A percentile compares a stretch with the other conserved stretches of the same genome.
phyloP scores from a whole-genome alignment of 108 stramenopile genomes.

The Skeletonema costatum region DNA sequence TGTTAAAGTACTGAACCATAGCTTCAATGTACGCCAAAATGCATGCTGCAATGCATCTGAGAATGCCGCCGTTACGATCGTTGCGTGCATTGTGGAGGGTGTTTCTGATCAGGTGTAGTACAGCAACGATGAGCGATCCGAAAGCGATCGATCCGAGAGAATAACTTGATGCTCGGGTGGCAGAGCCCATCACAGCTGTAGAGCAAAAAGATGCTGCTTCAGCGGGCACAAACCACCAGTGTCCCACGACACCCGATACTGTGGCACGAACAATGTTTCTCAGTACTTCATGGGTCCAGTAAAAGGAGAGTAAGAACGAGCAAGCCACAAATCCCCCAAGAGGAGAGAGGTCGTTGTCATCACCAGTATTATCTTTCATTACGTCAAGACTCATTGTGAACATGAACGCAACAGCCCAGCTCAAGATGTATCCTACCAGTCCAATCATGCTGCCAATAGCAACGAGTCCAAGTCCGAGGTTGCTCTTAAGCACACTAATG shows the following conservation, averaged over 20 bases:
- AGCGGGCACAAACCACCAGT: slow-evolving; percentile 58
- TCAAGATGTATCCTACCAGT: slow-evolving; percentile 35
- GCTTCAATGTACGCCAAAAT: slow-evolving; percentile 36
- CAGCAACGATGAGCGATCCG: slow-evolving; percentile 76
- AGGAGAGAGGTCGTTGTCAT: slow-evolving; percentile 12
- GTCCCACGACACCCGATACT: slow-evolving; percentile 56
- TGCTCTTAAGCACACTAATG: slow-evolving; percentile 54
- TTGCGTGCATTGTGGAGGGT: slow-evolving; percentile 38
- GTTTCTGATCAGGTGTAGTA: slow-evolving; percentile 57
- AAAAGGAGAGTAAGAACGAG: slow-evolving; percentile 68
- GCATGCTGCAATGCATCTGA: slow-evolving; percentile 32
- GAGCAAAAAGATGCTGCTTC: slow-evolving; percentile 35
- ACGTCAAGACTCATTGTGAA: slow-evolving; percentile 32
- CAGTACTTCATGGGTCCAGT: slow-evolving; percentile 77
- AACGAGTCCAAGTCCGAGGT: slow-evolving; percentile 58
- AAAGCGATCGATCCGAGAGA: slow-evolving; percentile 79
- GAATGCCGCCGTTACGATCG: slow-evolving; percentile 23
- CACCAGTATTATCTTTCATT: slow-evolving; percentile 25
- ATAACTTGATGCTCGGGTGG: slow-evolving; percentile 51
- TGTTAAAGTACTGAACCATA: slow-evolving; percentile 70
- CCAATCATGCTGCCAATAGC: slow-evolving; percentile 38
- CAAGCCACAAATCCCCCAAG: slow-evolving; percentile 36
- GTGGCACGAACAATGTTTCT: slow-evolving; percentile 53
- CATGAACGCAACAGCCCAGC: slow-evolving; percentile 45
- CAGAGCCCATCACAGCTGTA: slow-evolving; percentile 21